phyloP scores from a whole-genome alignment of 371 early-diverging fungal genomes.

The Dichotomocladium elegans region DNA sequence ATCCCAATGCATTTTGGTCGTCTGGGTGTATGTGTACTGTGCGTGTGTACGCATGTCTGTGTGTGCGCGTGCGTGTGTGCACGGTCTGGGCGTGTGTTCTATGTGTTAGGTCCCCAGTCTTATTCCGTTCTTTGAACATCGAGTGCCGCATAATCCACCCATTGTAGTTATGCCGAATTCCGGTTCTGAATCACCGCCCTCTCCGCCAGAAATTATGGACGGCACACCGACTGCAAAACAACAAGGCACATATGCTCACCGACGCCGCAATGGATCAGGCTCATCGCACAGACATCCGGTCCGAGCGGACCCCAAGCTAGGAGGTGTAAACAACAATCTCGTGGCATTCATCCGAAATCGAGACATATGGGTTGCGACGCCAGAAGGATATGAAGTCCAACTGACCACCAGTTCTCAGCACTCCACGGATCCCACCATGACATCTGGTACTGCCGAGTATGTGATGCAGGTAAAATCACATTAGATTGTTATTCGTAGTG shows the following conservation, averaged over 20 bases:
- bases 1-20: too few relatives aligned
- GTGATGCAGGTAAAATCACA: constrained; percentile 60
- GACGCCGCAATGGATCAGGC: too few relatives aligned
- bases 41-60: background rate
- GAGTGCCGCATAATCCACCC: background rate
- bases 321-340: constrained; percentile 44
- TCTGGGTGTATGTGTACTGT: too few relatives aligned
- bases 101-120: background rate
- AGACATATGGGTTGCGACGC: constrained; percentile 64
- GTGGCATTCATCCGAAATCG: constrained; percentile 61
- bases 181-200: constrained; percentile 1
- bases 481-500: background rate
- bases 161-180: background rate
- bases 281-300: too few relatives aligned
- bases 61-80: too few relatives aligned
- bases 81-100: background rate
- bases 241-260: background rate
- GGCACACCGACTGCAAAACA: background rate
- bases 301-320: constrained; percentile 59
- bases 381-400: constrained; percentile 56
- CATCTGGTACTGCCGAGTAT: constrained; percentile 69
- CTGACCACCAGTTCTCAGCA: constrained; percentile 55
- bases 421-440: constrained; percentile 28
- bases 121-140: background rate
- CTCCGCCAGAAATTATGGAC: background rate